Percentiles rank a stretch among this genome's conserved stretches.
These are phyloP conservation scores for Lecanicillium sp. DNA, from an alignment of 2,329 filamentous ascomycete genomes.

Conservation along the genomic window DNA sequence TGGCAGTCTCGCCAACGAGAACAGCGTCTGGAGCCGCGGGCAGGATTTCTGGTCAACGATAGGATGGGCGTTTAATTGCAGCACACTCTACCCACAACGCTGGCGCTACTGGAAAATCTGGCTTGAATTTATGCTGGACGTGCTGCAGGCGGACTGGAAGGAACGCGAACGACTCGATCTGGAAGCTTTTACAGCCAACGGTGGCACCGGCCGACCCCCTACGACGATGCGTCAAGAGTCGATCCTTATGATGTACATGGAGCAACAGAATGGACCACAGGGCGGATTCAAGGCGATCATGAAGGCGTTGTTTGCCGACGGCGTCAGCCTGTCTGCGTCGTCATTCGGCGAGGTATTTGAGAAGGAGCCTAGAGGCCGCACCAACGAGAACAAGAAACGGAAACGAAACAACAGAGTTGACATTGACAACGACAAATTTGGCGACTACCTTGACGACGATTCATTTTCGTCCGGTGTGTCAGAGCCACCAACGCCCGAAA, in stretches of 20 bases:
- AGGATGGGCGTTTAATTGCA: conserved; percentile 93
- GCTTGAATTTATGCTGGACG: conserved; percentile 73
- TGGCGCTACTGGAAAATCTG: conserved; percentile 80
- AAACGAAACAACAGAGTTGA: conserved; percentile 45
- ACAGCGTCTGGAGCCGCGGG: conserved; percentile 67
- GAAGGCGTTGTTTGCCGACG: conserved; percentile 63
- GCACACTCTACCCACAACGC: conserved; percentile 60
- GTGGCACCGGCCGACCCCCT: conserved; percentile 21
- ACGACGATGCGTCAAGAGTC: conserved; percentile 40
- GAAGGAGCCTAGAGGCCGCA: conserved; percentile 47
- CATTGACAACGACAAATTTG: conserved; percentile 53
- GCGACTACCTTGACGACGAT: conserved; percentile 56
- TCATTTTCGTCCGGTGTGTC: conserved; percentile 41
- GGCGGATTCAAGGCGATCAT: conserved; percentile 49
- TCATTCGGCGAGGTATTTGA: conserved; percentile 62
- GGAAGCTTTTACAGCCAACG: conserved; percentile 22
- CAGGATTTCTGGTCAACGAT: conserved; percentile 85
- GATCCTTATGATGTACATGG: conserved; percentile 56
- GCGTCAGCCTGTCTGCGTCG: conserved; percentile 43
- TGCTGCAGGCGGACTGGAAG: conserved; percentile 65
- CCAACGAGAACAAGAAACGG: conserved; percentile 40
- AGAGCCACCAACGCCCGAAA: conserved; percentile 40
- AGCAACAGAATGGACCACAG: conserved; percentile 39
- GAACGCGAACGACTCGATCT: conserved; percentile 48
- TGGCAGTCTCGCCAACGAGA: conserved; percentile 54